phyloP scores from a whole-genome alignment of 148 eudicot genomes.

The Persicaria tinctoria region DNA sequence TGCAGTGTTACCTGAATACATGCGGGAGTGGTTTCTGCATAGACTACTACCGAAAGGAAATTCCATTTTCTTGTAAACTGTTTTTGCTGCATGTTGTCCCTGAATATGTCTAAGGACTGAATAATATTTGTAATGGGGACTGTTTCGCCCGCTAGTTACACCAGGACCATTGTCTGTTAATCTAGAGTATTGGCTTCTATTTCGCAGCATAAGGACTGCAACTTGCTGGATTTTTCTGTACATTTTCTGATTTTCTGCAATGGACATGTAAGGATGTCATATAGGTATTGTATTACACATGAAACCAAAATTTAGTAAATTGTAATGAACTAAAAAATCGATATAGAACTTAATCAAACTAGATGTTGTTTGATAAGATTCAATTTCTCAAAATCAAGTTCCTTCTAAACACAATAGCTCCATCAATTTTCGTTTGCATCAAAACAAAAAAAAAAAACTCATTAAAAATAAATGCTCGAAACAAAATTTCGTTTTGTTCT shows the following conservation, averaged over 20 bases:
- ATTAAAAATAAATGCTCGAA: not conserved
- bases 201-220: slow-evolving; percentile 13
- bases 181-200: slow-evolving; percentile 15
- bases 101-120: slow-evolving; percentile 7
- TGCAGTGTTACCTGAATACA: slow-evolving; percentile 17
- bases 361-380: not conserved
- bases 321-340: not conserved
- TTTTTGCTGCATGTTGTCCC: slow-evolving; percentile 11
- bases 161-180: slow-evolving; percentile 12
- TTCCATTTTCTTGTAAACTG: slow-evolving; percentile 15
- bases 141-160: slow-evolving; percentile 11
- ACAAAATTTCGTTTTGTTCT: not conserved
- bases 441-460: not conserved
- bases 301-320: not conserved
- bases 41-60: slow-evolving; percentile 10
- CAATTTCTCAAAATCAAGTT: not conserved
- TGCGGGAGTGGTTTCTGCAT: slow-evolving; percentile 12
- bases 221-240: not conserved
- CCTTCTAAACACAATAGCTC: not conserved
- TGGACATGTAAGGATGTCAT: not conserved
- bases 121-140: slow-evolving; percentile 13
- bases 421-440: not conserved
- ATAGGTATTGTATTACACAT: not conserved
- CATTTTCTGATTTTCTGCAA: slow-evolving; percentile 9
- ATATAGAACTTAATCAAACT: not conserved